Base-by-base conservation (phyloP, 2,329 filamentous ascomycete species). In the Penicillium capsulatum region DNA sequence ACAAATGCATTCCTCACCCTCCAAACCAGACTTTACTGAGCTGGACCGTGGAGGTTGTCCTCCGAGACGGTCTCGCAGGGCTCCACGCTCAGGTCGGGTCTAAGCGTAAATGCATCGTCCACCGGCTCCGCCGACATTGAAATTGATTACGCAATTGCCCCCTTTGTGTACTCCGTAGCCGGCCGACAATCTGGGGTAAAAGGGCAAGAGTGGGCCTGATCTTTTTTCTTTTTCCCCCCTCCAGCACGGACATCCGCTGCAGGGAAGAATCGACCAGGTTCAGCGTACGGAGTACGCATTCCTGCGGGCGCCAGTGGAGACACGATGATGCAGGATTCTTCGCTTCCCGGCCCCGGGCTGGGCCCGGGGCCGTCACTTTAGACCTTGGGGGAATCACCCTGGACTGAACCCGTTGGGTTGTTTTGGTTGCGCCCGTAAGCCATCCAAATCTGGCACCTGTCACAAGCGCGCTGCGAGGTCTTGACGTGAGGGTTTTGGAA, bases 231-330 rank as follows among this genome's bases (percentile, higher is more conserved):
- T n/a, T n/a, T n/a, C n/a, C n/a, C n/a, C n/a, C n/a, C n/a, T 45
- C 31, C 46, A 50, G 53, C 51, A 54, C 51, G 44, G 53, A 55
- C 51, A 51, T 55, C 53, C 47, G 52, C 51, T 54, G 53, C 53
- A 55, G 50, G 51, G 41, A n/a, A n/a, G n/a, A 50, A 54, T 51
- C 13, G 43, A 48, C 51, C 37, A 40, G 46, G 44, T 42, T 54
- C 35, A 37, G 39, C 41, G 32, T 14, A 13, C 13, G 16, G 20
- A 37, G 22, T 31, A 17, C 20, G 27, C 38, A 37, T 36, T 36
- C 38, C 31, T 51, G 30, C 19, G 27, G 35, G 34, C 34, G 33
- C 20, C 34, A 40, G 13, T 28, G 26, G 26, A 14, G 26, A 14
- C 26, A 8, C 9, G 19, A 14, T 36, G 22, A 31, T 30, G 34